phyloP scores from a whole-genome alignment of 768 basidiomycete genomes.

The Tephrocybe sp. region DNA sequence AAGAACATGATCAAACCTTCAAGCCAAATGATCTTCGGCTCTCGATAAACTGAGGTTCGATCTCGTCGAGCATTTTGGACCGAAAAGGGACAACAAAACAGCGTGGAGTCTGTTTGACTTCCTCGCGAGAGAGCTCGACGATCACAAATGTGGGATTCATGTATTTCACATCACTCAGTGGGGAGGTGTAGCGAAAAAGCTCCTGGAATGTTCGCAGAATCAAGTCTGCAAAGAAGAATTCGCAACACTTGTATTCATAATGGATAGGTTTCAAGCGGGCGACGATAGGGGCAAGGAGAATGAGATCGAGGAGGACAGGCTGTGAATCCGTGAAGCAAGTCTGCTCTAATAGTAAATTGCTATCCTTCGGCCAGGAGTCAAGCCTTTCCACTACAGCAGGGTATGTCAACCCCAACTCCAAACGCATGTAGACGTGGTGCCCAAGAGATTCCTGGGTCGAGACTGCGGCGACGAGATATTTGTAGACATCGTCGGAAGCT shows the following conservation, averaged over 20 bases:
- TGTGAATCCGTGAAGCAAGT: slow-evolving; percentile 6
- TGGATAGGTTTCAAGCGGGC: not conserved
- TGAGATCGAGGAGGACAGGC: slow-evolving; percentile 10
- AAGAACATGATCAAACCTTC: not conserved
- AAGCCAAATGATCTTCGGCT: slow-evolving; percentile 1
- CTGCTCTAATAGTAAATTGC: slow-evolving; percentile 7
- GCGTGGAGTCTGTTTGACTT: slow-evolving; percentile 3
- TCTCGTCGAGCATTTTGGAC: slow-evolving; percentile 7
- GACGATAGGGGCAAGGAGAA: slow-evolving; percentile 6
- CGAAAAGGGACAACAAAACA: slow-evolving; percentile 11
- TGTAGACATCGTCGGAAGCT: not conserved
- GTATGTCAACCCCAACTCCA: slow-evolving; percentile 1
- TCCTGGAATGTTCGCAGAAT: slow-evolving; percentile 9
- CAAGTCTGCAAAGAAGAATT: slow-evolving; percentile 11
- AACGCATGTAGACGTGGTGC: slow-evolving; percentile 3
- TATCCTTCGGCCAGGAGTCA: slow-evolving; percentile 6
- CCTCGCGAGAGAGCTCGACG: not conserved
- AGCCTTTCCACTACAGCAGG: slow-evolving; percentile 5
- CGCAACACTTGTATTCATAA: slow-evolving; percentile 4
- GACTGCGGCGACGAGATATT: slow-evolving; percentile 7
- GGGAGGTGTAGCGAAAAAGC: slow-evolving; percentile 6
- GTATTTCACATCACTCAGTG: slow-evolving; percentile 3
- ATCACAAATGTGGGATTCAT: slow-evolving; percentile 10
- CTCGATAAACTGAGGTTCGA: slow-evolving; percentile 6
- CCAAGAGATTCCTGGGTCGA: not conserved